Base-by-base conservation (phyloP, 2,329 filamentous ascomycete species). In the Penicillium sp. region DNA sequence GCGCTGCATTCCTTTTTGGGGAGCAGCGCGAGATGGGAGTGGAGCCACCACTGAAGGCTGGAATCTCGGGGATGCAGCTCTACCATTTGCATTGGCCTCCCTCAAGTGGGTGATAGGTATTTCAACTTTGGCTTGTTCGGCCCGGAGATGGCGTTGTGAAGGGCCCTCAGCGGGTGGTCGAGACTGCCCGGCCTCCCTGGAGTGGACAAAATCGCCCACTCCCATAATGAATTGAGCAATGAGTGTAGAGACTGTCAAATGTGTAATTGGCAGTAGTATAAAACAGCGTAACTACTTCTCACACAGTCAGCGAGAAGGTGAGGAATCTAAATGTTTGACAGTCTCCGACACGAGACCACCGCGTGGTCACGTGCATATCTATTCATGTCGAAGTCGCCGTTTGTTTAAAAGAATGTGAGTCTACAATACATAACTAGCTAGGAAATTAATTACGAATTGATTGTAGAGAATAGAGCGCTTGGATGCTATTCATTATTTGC, bases 131-230 rank as follows among this genome's bases (percentile, higher is more conserved):
- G 63, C 67, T 49, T 66, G 61, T 26, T 67, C 66, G 10, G 66
- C 66, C 47, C 64, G 52, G 31, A 58, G 49, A 46, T 67, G 60
- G 45, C 68, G 61, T 46, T 61, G 61, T 26, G 50, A 58, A 20
- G 56, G 35, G 22, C 48, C 54, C 18, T 51, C 56, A 32, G 52
- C 48, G 14, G 52, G 42, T 40, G 60, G 54, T 46, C 59, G 63
- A 51, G 51, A 57, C 42, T 62, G 63, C 47, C 58, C 61, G 38
- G 56, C 60, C 53, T 68, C 63, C 54, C 63, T 69, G 42, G 66
- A 63, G 51, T 69, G 69, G 49, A 72, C 58, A 58, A 69, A 72
- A 49, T 71, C 69, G 45, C 67, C 68, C 42, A 72, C 66, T 28
- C 66, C 68, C 69, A 72, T 71, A 29, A 40, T 64, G 3, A 20